phyloP scores from a whole-genome alignment of 768 basidiomycete genomes.

The Strobilomyces dryophilus region DNA sequence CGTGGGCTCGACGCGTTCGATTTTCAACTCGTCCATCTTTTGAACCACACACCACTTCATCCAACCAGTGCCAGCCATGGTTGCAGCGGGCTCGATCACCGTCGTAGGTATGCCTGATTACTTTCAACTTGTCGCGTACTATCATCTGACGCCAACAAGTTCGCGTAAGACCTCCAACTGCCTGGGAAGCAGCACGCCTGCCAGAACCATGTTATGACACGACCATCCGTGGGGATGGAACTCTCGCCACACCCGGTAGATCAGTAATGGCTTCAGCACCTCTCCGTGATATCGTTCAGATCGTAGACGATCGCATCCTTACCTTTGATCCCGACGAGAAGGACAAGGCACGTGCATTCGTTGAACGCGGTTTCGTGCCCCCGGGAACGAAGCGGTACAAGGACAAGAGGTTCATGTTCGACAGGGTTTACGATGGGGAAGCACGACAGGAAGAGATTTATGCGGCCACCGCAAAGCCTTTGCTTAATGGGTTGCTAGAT shows the following conservation, averaged over 20 bases:
- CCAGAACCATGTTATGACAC: slow-evolving; percentile 71
- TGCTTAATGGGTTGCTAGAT: slow-evolving; percentile 81
- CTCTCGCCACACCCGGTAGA: slow-evolving; percentile 65
- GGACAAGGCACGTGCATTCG: slow-evolving; percentile 73
- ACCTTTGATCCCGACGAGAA: slow-evolving; percentile 96
- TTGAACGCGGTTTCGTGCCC: slow-evolving; percentile 80
- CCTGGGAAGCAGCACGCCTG: slow-evolving; percentile 81
- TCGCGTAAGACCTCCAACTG: slow-evolving; percentile 83
- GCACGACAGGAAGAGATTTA: slow-evolving; percentile 86
- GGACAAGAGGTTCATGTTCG: slow-evolving; percentile 96
- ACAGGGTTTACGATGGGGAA: slow-evolving; percentile 82
- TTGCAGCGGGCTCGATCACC: slow-evolving; percentile 82
- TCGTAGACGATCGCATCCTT: slow-evolving; percentile 91
- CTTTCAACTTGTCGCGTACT: neutral
- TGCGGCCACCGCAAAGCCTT: slow-evolving; percentile 76
- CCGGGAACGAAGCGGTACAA: slow-evolving; percentile 93
- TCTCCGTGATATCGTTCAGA: slow-evolving; percentile 76
- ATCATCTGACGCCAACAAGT: slow-evolving; percentile 44
- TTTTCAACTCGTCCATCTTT: slow-evolving; percentile 25
- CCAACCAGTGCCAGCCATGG: slow-evolving; percentile 43
- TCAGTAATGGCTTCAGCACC: slow-evolving; percentile 48
- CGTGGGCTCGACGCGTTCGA: slow-evolving; percentile 30
- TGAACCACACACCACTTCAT: neutral
- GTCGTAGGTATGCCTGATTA: slow-evolving; percentile 59
- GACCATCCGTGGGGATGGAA: slow-evolving; percentile 78